A percentile compares a stretch with the other conserved stretches of the same genome.
These are phyloP conservation scores for Marasmius oreades DNA, from an alignment of 1,284 basidiomycete genomes.

Conservation along the genomic window DNA sequence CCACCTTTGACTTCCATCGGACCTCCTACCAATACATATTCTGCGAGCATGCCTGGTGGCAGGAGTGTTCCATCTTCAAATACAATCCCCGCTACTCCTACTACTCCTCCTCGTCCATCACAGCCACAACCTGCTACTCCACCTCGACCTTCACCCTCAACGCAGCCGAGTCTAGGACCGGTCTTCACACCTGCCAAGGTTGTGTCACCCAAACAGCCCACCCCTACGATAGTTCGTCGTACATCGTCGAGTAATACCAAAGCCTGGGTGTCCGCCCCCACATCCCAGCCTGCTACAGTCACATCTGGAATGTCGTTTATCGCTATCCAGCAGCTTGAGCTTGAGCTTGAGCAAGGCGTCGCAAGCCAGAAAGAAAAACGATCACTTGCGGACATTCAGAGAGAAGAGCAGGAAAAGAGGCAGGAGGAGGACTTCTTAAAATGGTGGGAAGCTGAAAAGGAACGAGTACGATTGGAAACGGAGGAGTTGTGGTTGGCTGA, in stretches of 20 bases:
- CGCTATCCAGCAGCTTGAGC: constrained; percentile 80
- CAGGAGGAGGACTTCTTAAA: constrained; percentile 76
- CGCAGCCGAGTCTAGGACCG: constrained; percentile 41
- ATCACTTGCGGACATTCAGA: constrained; percentile 80
- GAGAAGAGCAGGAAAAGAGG: constrained; percentile 67
- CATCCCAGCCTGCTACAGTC: constrained; percentile 35
- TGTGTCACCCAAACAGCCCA: constrained; percentile 22
- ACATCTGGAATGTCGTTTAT: constrained; percentile 61
- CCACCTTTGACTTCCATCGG: neutral
- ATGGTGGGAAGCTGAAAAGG: constrained; percentile 87
- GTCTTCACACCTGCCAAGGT: constrained; percentile 56
- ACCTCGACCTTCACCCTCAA: neutral
- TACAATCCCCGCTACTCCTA: neutral
- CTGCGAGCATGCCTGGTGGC: neutral
- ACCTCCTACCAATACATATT: neutral
- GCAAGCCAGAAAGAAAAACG: constrained; percentile 46
- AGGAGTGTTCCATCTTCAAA: neutral
- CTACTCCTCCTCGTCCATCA: constrained; percentile 12
- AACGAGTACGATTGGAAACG: constrained; percentile 50
- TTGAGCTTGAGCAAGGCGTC: constrained; percentile 58
- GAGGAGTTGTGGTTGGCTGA: constrained; percentile 20
- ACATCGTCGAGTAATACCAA: constrained; percentile 40
- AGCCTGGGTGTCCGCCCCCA: constrained; percentile 57
- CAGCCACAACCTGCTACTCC: constrained; percentile 1
- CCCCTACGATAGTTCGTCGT: constrained; percentile 6